Evolutionary conservation across 73 alveolate genomes (phyloP), one percentile per base, ranked within the genome.

Genomic region (Paramecium sonneborni): DNA sequence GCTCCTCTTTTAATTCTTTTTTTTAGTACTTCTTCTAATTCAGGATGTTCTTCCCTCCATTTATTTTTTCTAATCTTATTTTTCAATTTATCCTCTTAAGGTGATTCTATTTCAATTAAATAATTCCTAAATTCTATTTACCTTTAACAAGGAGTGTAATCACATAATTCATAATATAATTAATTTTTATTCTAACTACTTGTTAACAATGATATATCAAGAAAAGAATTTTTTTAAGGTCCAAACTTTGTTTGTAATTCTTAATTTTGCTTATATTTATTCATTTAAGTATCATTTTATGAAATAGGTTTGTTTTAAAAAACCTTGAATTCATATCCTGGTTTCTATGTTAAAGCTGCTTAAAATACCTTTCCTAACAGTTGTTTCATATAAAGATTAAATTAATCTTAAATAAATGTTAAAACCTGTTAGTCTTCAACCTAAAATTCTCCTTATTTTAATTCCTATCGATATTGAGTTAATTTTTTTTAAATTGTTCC

Each of bases 31-130:
- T 79, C 90, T 23, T 79, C 72, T 79, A 79, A 79, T 46, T 46
- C 69, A 41, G 90, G 90, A 79, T 79, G 90, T 24, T 79, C 90
- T 12, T 79, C 90, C 24, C 21, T 79, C 90, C 90, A 79, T 14
- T 79, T 79, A 18, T 20, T 79, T 79, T 46, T 38, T 79, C 90
- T 79, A 10, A 79, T 43, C 41, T 79, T 79, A 24, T 79, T 79
- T 28, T 79, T 39, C 10, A 79, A 24, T 21, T 30, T 79, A 20
- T 79, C 90, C 5, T 79, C 90, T 43, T 43, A 46, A 10, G 10
- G 44, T 3, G 72, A 46, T 79, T 79, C 90, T 20, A 44, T 23
- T 24, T 79, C 90, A n/a, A 24, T 43, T 44, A 43, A 30, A 46
- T n/a, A 41, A 30, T 44, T 79, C 26, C 69, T 79, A 14, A 79